Evolutionary conservation across 805 yeast species (phyloP).

Genomic region (Candida glaebosa): DNA sequence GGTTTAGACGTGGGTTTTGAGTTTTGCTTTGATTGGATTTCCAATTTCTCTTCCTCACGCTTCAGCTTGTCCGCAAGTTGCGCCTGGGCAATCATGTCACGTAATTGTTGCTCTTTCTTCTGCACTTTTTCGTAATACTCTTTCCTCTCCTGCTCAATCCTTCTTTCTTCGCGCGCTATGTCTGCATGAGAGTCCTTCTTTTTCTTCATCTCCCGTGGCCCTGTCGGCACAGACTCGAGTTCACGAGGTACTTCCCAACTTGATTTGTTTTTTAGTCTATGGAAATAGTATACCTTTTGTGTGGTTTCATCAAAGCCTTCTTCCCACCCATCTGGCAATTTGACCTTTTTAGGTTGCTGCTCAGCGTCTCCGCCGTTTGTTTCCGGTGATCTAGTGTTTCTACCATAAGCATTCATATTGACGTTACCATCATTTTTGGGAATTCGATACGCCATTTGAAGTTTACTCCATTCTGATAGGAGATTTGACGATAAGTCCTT

Average conservation of each 20-base stretch:
- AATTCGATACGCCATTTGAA: conserved; percentile 82
- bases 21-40: conserved; percentile 1
- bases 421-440: conserved; percentile 50
- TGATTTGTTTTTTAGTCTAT: conserved; percentile 43
- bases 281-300: conserved; percentile 51
- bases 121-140: conserved; percentile 29
- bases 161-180: conserved; percentile 27
- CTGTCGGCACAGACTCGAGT: conserved; percentile 21
- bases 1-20: not conserved
- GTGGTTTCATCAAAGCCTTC: conserved; percentile 47
- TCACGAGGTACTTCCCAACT: conserved; percentile 60
- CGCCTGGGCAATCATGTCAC: conserved; percentile 32
- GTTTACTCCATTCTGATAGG: conserved; percentile 63
- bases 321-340: conserved; percentile 66
- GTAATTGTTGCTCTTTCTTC: conserved; percentile 33
- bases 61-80: conserved; percentile 13
- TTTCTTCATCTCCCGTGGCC: conserved; percentile 7
- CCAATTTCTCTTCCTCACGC: conserved; percentile 7
- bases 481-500: conserved; percentile 41
- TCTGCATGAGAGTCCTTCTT: conserved; percentile 5
- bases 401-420: conserved; percentile 12
- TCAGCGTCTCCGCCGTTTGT: not conserved
- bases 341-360: conserved; percentile 16
- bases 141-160: conserved; percentile 30
- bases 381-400: conserved; percentile 21